Evolutionary conservation across 257 asterid genomes (phyloP).

Genomic region (Scutellaria barbata): DNA sequence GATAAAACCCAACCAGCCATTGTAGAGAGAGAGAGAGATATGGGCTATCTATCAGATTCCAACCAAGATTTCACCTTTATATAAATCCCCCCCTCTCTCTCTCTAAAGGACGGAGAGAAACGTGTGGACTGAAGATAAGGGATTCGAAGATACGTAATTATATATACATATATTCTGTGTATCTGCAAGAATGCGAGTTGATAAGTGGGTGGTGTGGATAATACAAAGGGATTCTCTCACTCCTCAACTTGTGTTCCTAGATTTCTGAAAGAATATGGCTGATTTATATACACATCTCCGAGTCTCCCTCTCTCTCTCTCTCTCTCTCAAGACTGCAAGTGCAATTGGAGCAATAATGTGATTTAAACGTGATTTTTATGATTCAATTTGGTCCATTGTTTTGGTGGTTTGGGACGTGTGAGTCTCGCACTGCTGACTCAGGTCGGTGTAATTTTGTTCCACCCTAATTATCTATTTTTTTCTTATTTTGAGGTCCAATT

Average conservation of each 20-base stretch:
- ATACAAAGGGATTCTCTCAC: slow-evolving; percentile 38
- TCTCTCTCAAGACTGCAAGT: slow-evolving; percentile 14
- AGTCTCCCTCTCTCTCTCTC: slow-evolving; percentile 28
- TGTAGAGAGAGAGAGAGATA: background rate
- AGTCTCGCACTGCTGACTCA: too few relatives aligned
- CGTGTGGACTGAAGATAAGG: slow-evolving; percentile 34
- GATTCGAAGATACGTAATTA: too few relatives aligned
- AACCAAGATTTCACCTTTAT: slow-evolving; percentile 33
- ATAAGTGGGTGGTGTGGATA: slow-evolving; percentile 38
- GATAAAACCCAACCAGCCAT: slow-evolving; percentile 58
- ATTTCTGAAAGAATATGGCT: background rate
- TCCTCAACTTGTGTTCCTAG: slow-evolving; percentile 29
- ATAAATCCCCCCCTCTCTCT: background rate
- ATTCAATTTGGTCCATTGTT: background rate
- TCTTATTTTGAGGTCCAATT: too few relatives aligned
- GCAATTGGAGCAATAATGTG: background rate
- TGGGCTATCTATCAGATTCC: slow-evolving; percentile 11
- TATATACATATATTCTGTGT: background rate
- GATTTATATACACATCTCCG: slow-evolving; percentile 15
- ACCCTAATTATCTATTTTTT: too few relatives aligned
- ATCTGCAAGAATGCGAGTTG: slow-evolving; percentile 7
- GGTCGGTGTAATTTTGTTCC: too few relatives aligned
- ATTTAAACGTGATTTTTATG: slow-evolving; percentile 34
- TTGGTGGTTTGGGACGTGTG: background rate
- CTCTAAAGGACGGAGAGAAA: slow-evolving; percentile 26